Percentiles rank a stretch among this genome's conserved stretches.
Conservation (phyloP, 1,284 basidiomycete species). For the Papiliotrema terrestris region DNA sequence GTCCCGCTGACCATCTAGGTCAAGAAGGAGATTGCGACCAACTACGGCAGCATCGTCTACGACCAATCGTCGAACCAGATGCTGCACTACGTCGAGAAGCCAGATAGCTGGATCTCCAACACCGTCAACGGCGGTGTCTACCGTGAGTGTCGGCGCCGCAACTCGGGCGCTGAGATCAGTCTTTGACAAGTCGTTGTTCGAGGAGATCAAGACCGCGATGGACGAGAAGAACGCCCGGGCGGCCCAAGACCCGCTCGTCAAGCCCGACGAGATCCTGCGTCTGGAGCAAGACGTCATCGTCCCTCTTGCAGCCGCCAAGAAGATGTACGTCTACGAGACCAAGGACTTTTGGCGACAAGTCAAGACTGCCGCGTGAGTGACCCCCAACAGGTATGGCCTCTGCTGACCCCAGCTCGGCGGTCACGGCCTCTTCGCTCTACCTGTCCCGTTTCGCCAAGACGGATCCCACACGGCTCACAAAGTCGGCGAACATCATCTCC, state of each 20-base stretch:
- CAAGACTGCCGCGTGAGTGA: constrained; percentile 53
- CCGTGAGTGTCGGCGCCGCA: constrained; percentile 23
- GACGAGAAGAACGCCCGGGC: constrained; percentile 51
- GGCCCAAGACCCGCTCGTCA: constrained; percentile 48
- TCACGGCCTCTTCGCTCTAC: constrained; percentile 53
- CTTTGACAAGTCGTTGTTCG: constrained; percentile 54
- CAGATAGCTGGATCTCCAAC: constrained; percentile 53
- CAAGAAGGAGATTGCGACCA: constrained; percentile 50
- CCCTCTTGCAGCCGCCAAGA: constrained; percentile 50
- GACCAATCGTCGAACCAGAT: constrained; percentile 48
- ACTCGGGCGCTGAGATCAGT: constrained; percentile 25
- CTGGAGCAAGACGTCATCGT: constrained; percentile 56
- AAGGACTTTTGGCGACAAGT: constrained; percentile 54
- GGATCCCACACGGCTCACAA: constrained; percentile 38
- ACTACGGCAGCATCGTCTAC: constrained; percentile 54
- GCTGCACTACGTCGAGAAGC: constrained; percentile 54
- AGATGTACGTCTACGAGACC: constrained; percentile 54
- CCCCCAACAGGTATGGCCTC: background rate
- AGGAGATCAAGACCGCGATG: constrained; percentile 54
- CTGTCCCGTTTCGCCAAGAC: constrained; percentile 39
- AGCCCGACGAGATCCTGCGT: constrained; percentile 52
- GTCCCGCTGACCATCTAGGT: constrained; percentile 27
- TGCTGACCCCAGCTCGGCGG: constrained; percentile 45
- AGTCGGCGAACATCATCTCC: constrained; percentile 45
- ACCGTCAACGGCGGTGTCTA: constrained; percentile 53